These are phyloP conservation scores for Silene uniflora DNA, from an alignment of 148 eudicot genomes.

Conservation along the genomic window DNA sequence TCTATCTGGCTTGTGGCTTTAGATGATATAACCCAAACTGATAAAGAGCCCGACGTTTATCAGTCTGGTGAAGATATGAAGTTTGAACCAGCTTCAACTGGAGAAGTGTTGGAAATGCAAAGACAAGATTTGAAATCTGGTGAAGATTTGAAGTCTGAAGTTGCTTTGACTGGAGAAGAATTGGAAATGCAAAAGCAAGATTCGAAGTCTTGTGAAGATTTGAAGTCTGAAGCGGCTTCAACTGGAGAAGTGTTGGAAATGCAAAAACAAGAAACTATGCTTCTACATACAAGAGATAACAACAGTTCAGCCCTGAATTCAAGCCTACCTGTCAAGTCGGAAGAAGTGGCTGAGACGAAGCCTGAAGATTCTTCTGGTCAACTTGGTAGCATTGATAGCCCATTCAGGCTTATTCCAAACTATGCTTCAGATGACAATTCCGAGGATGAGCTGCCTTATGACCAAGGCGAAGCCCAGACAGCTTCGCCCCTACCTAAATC, in stretches of 20 bases:
- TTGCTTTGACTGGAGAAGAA: neutral
- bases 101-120: neutral
- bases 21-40: neutral
- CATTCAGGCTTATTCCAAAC: conserved; percentile 62
- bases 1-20: conserved; percentile 6
- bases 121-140: neutral
- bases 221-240: conserved; percentile 23
- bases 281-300: conserved; percentile 25
- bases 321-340: conserved; percentile 25
- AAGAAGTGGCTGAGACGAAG: conserved; percentile 18
- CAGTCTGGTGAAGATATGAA: conserved; percentile 4
- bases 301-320: conserved; percentile 22
- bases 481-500: conserved; percentile 28
- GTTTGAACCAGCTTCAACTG: neutral
- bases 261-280: conserved; percentile 26
- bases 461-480: conserved; percentile 31
- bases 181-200: neutral
- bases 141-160: conserved; percentile 1
- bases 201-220: conserved; percentile 22
- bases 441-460: conserved; percentile 35
- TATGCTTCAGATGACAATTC: conserved; percentile 70
- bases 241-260: conserved; percentile 32
- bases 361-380: conserved; percentile 30
- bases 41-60: conserved; percentile 2
- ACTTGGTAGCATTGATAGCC: conserved; percentile 34